Base-by-base conservation (phyloP, 2,329 filamentous ascomycete species). In the Calycina herbarum region DNA sequence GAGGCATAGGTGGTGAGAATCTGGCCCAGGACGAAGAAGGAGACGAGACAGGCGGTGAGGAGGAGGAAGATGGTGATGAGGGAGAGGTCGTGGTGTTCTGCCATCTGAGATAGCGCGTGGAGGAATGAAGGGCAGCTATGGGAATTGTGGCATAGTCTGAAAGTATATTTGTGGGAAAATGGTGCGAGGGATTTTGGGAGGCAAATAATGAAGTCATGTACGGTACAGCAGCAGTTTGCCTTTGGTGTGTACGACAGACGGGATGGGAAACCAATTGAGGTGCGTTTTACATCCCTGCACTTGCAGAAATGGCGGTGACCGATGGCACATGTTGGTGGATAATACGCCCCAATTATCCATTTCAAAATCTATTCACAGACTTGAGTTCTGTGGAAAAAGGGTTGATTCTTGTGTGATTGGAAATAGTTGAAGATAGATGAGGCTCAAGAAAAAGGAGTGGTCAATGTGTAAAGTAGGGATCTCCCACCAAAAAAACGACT, bases 21-120 rank as follows among this genome's bases (percentile, higher is more conserved):
- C 74, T 86, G 85, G 66, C 77, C 79, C 72, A 85, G 78, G 69
- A 88, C 82, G 70, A 84, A 79, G 67, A 85, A 75, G 54, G 84
- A 84, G 66, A 88, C 81, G 57, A 81, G 77, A 75, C 86, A 80
- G 68, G 86, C 85, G 76, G 85, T 84, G 76, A 86, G 77, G 70
- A 84, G 79, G 66, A 88, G 80, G 74, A 87, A 78, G 70, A 85
- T 79, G 75, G 83, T 73, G 51, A 70, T 29, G 42, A 72, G 61
- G 58, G 68, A 67, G 40, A 73, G 64, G 61, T 74, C 68, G 59
- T 63, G 80, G 11, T 66, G 64, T 63, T 69, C 69, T 63, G 71
- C 73, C 73, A 74, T 74, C 66, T 71, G 63, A 62, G 31, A 56
- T 60, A 64, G 62, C 54, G 60, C n/a, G 48, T 54, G 48, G 38